Conservation (phyloP, 2,329 filamentous ascomycete species). For the Ceratocystis eucalypticola region DNA sequence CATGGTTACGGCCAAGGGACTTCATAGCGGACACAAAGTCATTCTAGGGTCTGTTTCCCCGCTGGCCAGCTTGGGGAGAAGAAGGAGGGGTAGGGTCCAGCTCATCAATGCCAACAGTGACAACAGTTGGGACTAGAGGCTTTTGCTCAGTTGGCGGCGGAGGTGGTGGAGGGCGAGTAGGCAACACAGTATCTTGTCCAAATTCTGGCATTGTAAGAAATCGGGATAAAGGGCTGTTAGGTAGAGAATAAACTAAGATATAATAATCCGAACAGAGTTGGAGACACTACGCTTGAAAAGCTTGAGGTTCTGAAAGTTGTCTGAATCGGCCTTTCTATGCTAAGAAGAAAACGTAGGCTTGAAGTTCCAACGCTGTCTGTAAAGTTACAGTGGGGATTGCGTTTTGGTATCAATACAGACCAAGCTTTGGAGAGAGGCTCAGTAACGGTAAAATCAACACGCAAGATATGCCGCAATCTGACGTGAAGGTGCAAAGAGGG, state of each 20-base stretch:
- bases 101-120: neutral
- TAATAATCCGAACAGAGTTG: neutral
- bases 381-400: neutral
- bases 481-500: neutral
- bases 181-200: neutral
- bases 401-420: neutral
- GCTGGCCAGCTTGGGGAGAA: neutral
- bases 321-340: too few species aligned
- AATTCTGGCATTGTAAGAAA: neutral
- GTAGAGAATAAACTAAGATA: neutral
- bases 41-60: slow-evolving; percentile 17
- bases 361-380: neutral
- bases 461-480: neutral
- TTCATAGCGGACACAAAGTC: slow-evolving; percentile 19
- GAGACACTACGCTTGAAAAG: neutral
- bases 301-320: neutral
- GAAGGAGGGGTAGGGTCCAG: neutral
- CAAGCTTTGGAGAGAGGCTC: neutral
- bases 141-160: neutral
- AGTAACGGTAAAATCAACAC: neutral
- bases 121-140: neutral
- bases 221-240: neutral
- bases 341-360: neutral
- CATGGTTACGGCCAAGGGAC: slow-evolving; percentile 16
- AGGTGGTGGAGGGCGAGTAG: slow-evolving; percentile 6